Base-by-base conservation (phyloP, 306 rosid genomes). In the Vigna nakashimae region DNA sequence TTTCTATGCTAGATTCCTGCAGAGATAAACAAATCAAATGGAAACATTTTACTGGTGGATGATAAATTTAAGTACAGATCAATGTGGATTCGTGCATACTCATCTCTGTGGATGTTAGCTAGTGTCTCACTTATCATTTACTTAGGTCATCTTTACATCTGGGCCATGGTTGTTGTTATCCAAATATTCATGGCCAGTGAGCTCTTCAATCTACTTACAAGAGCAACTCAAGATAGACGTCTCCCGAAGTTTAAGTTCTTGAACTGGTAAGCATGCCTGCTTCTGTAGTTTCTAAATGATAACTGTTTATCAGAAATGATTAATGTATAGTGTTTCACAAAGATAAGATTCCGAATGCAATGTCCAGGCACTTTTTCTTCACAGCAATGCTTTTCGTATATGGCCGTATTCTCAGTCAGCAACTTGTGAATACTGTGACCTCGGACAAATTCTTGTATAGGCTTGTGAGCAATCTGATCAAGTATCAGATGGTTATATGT, bases 401-500 rank as follows among this genome's bases (percentile, higher is more conserved):
- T 30, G 99, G 99, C 74, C 99, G 99, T 60, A 88, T 92, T 79
- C 96, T 96, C 81, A 91, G 90, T 79, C 96, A 92, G 82, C 99
- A 89, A 69, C 94, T 96, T 79, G 92, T 88, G 86, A 92, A 86
- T 82, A 92, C 97, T 5, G 88, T 92, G 64, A 88, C 90, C n/a
- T 82, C 97, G 24, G 98, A 91, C 51, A 89, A 89, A 85, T 80
- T 87, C 85, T 84, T 91, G 49, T 85, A 87, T 82, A 87, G 84
- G 81, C 77, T 91, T 84, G 96, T 89, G 66, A 90, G 92, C 90
- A 82, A 83, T 78, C 82, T 92, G 55, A 86, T 92, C 90, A 93
- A 96, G 84, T 96, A 96, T 90, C 97, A 96, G 75, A 96, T 96
- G 99, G 97, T 84, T 69, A 92, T 91, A 65, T 96, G 99, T 68